phyloP scores from a whole-genome alignment of 768 basidiomycete species.

The Mrakia frigida region DNA sequence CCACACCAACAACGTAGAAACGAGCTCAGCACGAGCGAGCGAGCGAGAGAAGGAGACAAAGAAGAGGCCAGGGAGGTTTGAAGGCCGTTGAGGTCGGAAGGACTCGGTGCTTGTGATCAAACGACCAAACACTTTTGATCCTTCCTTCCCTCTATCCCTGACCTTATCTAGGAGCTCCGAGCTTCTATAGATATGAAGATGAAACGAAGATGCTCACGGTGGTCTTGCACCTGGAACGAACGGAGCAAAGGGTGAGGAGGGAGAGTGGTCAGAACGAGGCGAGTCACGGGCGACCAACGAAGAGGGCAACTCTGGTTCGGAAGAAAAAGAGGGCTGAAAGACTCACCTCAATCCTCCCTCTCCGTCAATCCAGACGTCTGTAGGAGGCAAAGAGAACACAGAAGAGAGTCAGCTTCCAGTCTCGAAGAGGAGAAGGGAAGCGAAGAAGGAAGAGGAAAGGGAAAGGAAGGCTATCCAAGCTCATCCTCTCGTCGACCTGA shows the following conservation, averaged over 20 bases:
- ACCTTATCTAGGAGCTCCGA: background rate
- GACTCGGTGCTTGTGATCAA: background rate
- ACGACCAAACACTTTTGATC: background rate
- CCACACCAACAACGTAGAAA: no score
- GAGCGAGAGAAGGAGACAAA: no score
- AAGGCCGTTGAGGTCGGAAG: background rate
- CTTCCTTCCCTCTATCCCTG: no score
- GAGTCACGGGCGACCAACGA: background rate
- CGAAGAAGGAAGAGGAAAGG: constrained; percentile 27
- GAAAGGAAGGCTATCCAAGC: background rate
- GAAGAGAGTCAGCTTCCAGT: constrained; percentile 6
- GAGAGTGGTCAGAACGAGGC: background rate
- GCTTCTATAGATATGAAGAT: background rate
- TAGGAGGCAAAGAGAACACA: constrained; percentile 14
- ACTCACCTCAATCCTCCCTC: constrained; percentile 54
- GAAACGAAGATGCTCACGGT: constrained; percentile 54
- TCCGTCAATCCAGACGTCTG: constrained; percentile 98
- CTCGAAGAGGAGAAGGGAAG: background rate
- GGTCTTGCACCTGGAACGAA: constrained; percentile 81
- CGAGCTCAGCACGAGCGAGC: no score
- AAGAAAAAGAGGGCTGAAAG: background rate
- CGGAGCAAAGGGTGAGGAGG: background rate
- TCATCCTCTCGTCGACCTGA: background rate
- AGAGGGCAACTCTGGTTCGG: background rate
- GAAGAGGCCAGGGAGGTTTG: background rate